Evolutionary conservation across 306 rosid species (phyloP), one percentile per base, ranked within the genome.

Genomic region (Abrus pulchellus): DNA sequence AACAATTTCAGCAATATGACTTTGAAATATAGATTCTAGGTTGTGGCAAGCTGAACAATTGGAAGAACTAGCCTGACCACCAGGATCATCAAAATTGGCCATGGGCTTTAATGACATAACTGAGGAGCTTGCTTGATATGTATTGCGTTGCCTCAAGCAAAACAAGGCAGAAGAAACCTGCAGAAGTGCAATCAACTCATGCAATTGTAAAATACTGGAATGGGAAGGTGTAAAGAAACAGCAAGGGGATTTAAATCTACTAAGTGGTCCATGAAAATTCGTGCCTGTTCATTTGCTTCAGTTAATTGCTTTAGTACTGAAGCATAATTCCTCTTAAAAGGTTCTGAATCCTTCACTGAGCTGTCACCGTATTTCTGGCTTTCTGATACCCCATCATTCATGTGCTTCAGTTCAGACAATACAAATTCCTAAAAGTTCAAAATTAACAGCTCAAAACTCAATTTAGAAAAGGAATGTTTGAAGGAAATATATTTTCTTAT

Each of bases 141-240:
- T 89, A 82, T 94, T 94, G 72, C 94, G 90, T 83, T 94, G 94
- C 86, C 97, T 90, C 91, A 93, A 87, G 90, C 87, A 75, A 82
- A 84, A 82, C 83, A 94, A 78, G 85, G 95, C 94, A 79, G 91
- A 90, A 80, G 97, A 90, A 75, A 94, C 97, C 97, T 94, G 88
- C 74, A 83, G 73, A 80, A 86, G 79, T 44, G 75, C 62, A 70
- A 75, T 83, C 79, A 80, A 72, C 72, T 67, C 13, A 64, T 62
- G 78, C 71, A 76, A 70, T 73, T 78, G 79, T 55, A 64, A 76
- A 57, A 11, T 20, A 64, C 28, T 78, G 76, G 83, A 78, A 60
- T 40, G 20, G 47, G 82, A 50, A 60, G 82, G 55, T 63, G 63
- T 45, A 73, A 52, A 55, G 34, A 7, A 63, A 34, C 56, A 38